Conservation (phyloP, 2,329 filamentous ascomycete genomes). For the Monosporascus sp. region DNA sequence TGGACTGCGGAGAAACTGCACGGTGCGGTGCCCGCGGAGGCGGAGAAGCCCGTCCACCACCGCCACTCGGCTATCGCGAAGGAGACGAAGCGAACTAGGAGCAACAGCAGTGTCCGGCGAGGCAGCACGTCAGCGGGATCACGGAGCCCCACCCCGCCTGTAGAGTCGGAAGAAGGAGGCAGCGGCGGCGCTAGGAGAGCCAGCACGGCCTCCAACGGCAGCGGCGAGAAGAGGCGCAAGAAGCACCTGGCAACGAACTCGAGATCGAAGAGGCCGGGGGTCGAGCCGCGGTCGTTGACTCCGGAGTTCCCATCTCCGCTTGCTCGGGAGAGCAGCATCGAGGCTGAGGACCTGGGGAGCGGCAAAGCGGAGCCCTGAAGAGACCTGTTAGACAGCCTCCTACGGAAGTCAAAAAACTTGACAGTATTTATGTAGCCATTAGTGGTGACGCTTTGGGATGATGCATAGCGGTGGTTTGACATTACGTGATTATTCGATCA, state of each 20-base stretch:
- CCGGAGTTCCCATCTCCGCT: slow-evolving; percentile 51
- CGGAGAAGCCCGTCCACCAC: slow-evolving; percentile 34
- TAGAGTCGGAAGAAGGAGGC: slow-evolving; percentile 36
- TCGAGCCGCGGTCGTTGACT: slow-evolving; percentile 47
- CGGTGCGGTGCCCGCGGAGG: slow-evolving; percentile 7
- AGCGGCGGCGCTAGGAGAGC: slow-evolving; percentile 34
- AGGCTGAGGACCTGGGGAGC: slow-evolving; percentile 10
- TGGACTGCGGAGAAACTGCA: slow-evolving; percentile 25
- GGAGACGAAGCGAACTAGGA: slow-evolving; percentile 44
- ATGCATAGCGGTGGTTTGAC: too few species aligned
- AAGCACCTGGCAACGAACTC: slow-evolving; percentile 38
- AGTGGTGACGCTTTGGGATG: too few species aligned
- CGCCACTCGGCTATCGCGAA: slow-evolving; percentile 38
- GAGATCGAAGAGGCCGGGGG: slow-evolving; percentile 37
- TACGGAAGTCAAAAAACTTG: too few species aligned
- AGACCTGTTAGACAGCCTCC: too few species aligned
- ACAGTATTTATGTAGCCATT: too few species aligned
- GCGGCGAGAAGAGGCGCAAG: slow-evolving; percentile 46
- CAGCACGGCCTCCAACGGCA: slow-evolving; percentile 39
- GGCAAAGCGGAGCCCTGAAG: not conserved
- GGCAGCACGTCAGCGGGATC: slow-evolving; percentile 44
- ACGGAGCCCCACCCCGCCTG: slow-evolving; percentile 42
- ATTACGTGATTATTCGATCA: too few species aligned
- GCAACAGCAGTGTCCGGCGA: slow-evolving; percentile 46
- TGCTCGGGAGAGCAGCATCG: slow-evolving; percentile 40